Conservation (phyloP, 2,329 filamentous ascomycete species). For the Alternaria infectoria region DNA sequence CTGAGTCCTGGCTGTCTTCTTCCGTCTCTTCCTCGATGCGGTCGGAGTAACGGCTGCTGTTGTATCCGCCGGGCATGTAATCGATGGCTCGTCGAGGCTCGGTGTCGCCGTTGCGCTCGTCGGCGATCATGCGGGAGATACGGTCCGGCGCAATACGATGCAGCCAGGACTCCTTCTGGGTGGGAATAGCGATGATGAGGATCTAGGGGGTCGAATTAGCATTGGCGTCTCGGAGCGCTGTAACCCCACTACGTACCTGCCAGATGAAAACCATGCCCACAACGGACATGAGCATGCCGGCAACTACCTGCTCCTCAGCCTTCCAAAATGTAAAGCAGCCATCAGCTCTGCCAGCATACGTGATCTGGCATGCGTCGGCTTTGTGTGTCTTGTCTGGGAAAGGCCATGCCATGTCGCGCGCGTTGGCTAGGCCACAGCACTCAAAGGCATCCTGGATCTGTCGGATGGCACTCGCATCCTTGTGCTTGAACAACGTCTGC, state of each 20-base stretch:
- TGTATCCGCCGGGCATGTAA: constrained; percentile 37
- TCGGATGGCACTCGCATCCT: constrained; percentile 60
- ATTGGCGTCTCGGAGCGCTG: not conserved
- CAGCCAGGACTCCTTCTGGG: constrained; percentile 40
- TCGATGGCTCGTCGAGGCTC: constrained; percentile 35
- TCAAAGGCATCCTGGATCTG: constrained; percentile 69
- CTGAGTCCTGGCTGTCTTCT: constrained; percentile 18
- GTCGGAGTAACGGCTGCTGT: constrained; percentile 35
- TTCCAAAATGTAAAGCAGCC: constrained; percentile 65
- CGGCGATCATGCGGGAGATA: constrained; percentile 41
- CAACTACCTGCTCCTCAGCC: constrained; percentile 59
- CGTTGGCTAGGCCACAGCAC: constrained; percentile 69
- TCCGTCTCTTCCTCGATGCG: constrained; percentile 37
- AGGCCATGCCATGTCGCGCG: constrained; percentile 68
- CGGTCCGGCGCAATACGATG: constrained; percentile 38
- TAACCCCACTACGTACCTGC: constrained; percentile 27
- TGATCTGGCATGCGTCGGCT: constrained; percentile 52
- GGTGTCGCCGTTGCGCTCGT: constrained; percentile 32
- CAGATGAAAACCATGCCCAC: constrained; percentile 44
- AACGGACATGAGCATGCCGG: constrained; percentile 63
- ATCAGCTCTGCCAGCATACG: constrained; percentile 52
- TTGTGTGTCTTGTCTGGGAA: constrained; percentile 54
- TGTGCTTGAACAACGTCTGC: constrained; percentile 59
- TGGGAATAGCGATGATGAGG: constrained; percentile 39
- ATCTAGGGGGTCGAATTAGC: constrained; percentile 25